Evolutionary conservation across 257 asterid genomes (phyloP), one percentile per base, ranked within the genome.

Genomic region (Penstemon newberryi): DNA sequence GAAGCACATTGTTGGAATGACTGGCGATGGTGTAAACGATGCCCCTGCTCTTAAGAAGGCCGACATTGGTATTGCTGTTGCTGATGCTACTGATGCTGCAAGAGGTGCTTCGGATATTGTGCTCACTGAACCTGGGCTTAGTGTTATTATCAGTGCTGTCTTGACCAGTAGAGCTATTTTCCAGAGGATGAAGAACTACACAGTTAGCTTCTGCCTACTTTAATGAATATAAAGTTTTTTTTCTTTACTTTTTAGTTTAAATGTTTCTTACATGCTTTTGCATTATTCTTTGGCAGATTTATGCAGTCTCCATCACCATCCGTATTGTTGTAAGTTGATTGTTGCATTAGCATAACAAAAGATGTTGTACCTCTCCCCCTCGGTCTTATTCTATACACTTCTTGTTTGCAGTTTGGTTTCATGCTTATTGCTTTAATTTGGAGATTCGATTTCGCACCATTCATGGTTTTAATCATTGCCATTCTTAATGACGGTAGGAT

Each of bases 241-340:
- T 54, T 13, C 25, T 43, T 19, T 70, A 2, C n/a, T 52, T 78
- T 60, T 55, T 5, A 3, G 55, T 45, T 46, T 56, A 65, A 64
- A 9, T 15, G 8, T 33, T 62, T 55, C 46, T 63, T 72, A 69
- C 78, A n/a, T 45, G 71, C 55, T 65, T 52, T 65, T 40, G 12
- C 7, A 4, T 61, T 70, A 5, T 71, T 61, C 64, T 52, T 78
- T 81, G 53, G 49, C 95, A 94, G 99, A 94, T 94, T 69, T 94
- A 94, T 59, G 99, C 99, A 8, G 99, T 94, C 70, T 94, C 99
- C 84, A 94, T 94, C 75, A 94, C 99, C 71, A 94, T 94, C 71
- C 99, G 99, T 87, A 89, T 94, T 73, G 99, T 93, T 90, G 98
- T 92, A 90, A 75, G 97, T 77, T 56, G 60, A 59, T 18, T 8